Conservation (phyloP, 371 early-diverging fungal species). For the Mortierella sp. region DNA sequence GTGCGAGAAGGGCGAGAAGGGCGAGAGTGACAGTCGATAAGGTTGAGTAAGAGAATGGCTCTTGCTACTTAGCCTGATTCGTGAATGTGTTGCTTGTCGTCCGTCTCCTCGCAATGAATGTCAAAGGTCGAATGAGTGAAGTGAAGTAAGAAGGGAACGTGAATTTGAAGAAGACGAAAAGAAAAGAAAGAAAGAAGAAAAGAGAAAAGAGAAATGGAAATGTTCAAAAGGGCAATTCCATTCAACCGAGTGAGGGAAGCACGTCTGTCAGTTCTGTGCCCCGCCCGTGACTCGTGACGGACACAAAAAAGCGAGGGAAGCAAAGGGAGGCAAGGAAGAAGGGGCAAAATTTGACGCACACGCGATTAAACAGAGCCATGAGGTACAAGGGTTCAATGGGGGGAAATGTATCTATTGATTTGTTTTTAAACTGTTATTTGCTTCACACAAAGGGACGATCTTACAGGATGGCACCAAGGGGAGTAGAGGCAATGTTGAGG, state of each 20-base stretch:
- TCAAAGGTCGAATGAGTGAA: not conserved
- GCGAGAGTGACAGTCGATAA: not conserved
- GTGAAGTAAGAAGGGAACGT: not conserved
- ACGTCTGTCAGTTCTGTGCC: constrained; percentile 3
- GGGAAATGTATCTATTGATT: not conserved
- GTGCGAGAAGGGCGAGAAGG: not conserved
- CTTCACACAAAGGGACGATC: not conserved
- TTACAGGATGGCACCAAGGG: constrained; percentile 20
- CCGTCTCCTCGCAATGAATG: not conserved
- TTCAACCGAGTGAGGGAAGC: not conserved
- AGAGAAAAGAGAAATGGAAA: not conserved
- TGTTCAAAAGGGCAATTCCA: constrained; percentile 1
- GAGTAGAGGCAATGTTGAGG: constrained; percentile 18
- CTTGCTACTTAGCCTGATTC: not conserved
- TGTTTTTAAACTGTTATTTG: not conserved
- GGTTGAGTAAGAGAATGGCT: constrained; percentile 5
- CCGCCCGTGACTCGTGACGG: constrained; percentile 3
- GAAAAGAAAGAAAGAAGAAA: not conserved
- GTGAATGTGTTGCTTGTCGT: not conserved
- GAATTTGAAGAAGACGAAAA: not conserved
- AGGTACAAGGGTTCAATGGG: not conserved
- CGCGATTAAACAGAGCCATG: not conserved
- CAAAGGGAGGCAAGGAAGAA: not conserved
- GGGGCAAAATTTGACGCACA: not conserved
- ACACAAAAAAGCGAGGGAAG: not conserved